phyloP scores from a whole-genome alignment of 1,284 basidiomycete species.

The Trichosporon asahii region DNA sequence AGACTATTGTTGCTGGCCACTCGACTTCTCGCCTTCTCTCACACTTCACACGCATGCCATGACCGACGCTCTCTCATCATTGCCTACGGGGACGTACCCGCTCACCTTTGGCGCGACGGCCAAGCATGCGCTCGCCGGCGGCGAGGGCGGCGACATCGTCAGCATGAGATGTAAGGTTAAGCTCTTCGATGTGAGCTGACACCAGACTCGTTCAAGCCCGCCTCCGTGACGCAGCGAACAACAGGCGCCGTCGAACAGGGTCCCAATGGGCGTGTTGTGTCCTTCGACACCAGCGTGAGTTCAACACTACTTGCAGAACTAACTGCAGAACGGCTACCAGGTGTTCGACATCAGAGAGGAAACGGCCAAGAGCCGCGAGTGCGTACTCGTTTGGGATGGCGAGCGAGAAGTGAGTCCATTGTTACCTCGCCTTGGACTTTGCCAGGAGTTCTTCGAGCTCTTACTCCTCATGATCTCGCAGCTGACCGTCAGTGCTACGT shows the following conservation, averaged over 20 bases:
- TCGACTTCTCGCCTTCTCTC: neutral
- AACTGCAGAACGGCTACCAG: constrained; percentile 29
- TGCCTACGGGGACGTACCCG: constrained; percentile 23
- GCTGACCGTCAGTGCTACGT: constrained; percentile 13
- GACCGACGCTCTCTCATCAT: constrained; percentile 24
- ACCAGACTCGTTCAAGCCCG: constrained; percentile 47
- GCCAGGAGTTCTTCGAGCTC: neutral
- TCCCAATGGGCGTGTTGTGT: constrained; percentile 10
- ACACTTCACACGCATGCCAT: constrained; percentile 15
- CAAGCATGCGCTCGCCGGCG: constrained; percentile 7
- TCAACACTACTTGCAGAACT: neutral
- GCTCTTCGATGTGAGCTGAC: constrained; percentile 12
- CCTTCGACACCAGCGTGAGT: constrained; percentile 13
- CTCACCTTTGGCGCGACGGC: constrained; percentile 20
- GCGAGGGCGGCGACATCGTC: constrained; percentile 21
- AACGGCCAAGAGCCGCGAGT: constrained; percentile 38
- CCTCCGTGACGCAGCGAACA: constrained; percentile 32
- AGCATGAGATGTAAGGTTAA: constrained; percentile 21
- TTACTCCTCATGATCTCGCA: neutral
- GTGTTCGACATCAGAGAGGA: constrained; percentile 45
- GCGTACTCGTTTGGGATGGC: constrained; percentile 42
- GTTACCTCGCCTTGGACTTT: constrained; percentile 10
- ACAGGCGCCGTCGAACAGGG: constrained; percentile 29
- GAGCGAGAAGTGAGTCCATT: constrained; percentile 28
- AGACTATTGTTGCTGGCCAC: neutral